Percentiles rank a stretch among this genome's conserved stretches.
phyloP scores from a whole-genome alignment of 2,329 filamentous ascomycete genomes.

The Pseudogymnoascus sp. region DNA sequence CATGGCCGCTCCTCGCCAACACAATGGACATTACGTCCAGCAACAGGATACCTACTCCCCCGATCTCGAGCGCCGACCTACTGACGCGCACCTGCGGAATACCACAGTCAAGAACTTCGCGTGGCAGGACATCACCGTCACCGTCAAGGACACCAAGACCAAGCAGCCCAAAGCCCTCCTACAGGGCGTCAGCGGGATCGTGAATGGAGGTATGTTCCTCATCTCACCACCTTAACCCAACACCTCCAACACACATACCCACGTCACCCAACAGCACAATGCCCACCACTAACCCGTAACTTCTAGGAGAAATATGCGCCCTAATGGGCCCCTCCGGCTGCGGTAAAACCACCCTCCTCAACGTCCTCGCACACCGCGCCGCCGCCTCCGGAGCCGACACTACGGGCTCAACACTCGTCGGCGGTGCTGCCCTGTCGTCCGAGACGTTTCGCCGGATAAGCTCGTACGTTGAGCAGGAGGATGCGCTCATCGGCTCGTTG shows the following conservation, averaged over 20 bases:
- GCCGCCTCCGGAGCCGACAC: conserved; percentile 47
- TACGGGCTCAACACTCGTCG: conserved; percentile 51
- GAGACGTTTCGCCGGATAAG: conserved; percentile 57
- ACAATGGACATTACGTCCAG: background rate
- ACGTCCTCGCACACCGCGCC: conserved; percentile 61
- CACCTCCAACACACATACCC: background rate
- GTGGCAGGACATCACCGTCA: conserved; percentile 62
- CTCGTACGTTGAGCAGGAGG: conserved; percentile 82
- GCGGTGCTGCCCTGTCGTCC: conserved; percentile 49
- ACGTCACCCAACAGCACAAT: background rate
- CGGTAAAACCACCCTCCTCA: conserved; percentile 80
- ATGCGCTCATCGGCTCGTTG: conserved; percentile 72
- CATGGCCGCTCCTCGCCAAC: background rate
- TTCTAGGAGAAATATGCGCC: conserved; percentile 62
- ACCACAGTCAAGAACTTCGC: conserved; percentile 55
- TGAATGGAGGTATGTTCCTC: conserved; percentile 47
- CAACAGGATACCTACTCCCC: background rate
- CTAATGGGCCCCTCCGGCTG: conserved; percentile 70
- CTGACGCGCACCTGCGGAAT: conserved; percentile 48
- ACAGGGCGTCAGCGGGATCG: conserved; percentile 53
- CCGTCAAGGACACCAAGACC: conserved; percentile 63
- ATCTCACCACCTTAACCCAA: background rate
- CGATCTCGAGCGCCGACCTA: background rate
- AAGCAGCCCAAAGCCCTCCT: conserved; percentile 58
- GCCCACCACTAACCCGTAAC: background rate